Evolutionary conservation across 2,329 filamentous ascomycete genomes (phyloP), one percentile per base, ranked within the genome.

Genomic region (Cladosporium sp.): DNA sequence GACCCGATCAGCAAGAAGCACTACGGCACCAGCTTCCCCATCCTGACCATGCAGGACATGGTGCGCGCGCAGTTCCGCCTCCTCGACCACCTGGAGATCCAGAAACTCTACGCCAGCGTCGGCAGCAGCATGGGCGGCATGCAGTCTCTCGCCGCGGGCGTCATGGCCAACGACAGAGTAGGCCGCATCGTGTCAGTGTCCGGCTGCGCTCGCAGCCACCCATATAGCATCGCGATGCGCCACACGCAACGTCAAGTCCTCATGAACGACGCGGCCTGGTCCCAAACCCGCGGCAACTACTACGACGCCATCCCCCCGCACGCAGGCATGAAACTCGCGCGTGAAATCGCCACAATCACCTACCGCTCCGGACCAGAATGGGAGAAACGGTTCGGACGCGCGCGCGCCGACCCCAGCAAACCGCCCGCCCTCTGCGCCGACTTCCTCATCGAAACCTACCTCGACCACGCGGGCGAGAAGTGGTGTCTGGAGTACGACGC

Each of bases 251-350:
- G 93, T 22, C 93, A 97, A 73, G 93, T 96, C 1, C 80, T 99
- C 42, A 97, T 99, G 91, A 96, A 96, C 86, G 93, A 99, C 63
- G 90, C 91, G 2, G 90, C 95, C 64, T 99, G 93, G 93, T 58
- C 66, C 9, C 57, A 62, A 30, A 88, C 89, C 59, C 83, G 93
- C 30, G 93, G 93, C 2, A 97, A 97, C 75, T 82, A 80, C 56
- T 95, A 96, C 66, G 86, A 85, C 63, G 74, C 77, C 37, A 83
- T 99, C 6, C 93, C 93, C 2, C 93, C 93, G 1, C 93, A 99
- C 64, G 85, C 88, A 0, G 93, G 93, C 43, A 97, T 99, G 92
- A 99, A 99, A 72, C 84, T 99, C 6, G 92, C 93, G 0, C 85
- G 93, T 53, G 89, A 99, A 71, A 99, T 99, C 61, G 93, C 93